phyloP scores from a whole-genome alignment of 2,329 filamentous ascomycete species.

The Penicillium sp. region DNA sequence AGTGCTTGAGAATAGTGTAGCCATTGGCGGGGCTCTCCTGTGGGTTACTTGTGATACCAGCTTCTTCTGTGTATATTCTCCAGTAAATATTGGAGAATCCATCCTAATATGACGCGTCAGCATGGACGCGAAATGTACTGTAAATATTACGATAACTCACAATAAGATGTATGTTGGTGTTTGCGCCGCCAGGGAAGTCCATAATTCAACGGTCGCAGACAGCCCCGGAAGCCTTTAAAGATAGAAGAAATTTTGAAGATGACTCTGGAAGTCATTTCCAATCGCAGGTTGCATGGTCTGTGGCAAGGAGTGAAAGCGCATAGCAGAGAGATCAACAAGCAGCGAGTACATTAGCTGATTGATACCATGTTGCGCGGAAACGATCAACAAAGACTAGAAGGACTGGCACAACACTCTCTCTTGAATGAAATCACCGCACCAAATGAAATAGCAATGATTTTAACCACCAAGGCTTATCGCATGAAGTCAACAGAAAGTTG shows the following conservation, averaged over 20 bases:
- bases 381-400: slow-evolving; percentile 6
- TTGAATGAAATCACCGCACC: neutral
- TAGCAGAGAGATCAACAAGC: slow-evolving; percentile 22
- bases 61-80: slow-evolving; percentile 45
- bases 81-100: slow-evolving; percentile 46
- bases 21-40: slow-evolving; percentile 38
- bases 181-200: slow-evolving; percentile 46
- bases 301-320: slow-evolving; percentile 21
- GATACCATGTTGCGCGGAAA: slow-evolving; percentile 15
- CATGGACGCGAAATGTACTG: neutral
- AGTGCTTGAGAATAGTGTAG: slow-evolving; percentile 39
- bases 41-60: slow-evolving; percentile 29
- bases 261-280: slow-evolving; percentile 39
- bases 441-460: neutral
- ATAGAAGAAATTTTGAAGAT: slow-evolving; percentile 26
- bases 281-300: slow-evolving; percentile 18
- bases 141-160: slow-evolving; percentile 33
- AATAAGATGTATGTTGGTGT: slow-evolving; percentile 45
- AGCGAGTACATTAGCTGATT: slow-evolving; percentile 18
- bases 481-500: slow-evolving; percentile 15
- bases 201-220: slow-evolving; percentile 36
- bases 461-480: slow-evolving; percentile 2
- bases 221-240: slow-evolving; percentile 30
- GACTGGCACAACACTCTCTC: slow-evolving; percentile 12
- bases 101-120: slow-evolving; percentile 37